phyloP scores from a whole-genome alignment of 768 basidiomycete species.

The Pholiota conissans region DNA sequence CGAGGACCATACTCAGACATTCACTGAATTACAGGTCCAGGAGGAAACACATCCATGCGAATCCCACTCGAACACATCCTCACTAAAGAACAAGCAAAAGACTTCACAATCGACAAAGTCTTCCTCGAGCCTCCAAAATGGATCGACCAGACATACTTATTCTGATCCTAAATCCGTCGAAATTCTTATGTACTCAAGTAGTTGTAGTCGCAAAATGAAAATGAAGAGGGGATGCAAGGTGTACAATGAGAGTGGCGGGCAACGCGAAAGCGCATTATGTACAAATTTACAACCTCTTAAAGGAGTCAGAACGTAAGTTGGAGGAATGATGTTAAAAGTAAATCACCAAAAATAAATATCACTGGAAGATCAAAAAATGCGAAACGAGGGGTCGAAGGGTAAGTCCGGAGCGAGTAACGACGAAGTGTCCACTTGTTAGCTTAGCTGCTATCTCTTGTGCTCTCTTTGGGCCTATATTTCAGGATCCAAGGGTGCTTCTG shows the following conservation, averaged over 20 bases:
- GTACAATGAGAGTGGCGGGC: background rate
- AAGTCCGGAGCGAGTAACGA: too few relatives aligned
- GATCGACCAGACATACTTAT: constrained; percentile 54
- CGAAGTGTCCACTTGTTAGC: too few relatives aligned
- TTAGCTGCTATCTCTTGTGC: constrained; percentile 22
- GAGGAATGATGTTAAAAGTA: background rate
- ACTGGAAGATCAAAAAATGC: constrained; percentile 1
- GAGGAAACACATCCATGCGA: constrained; percentile 46
- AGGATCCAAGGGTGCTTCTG: constrained; percentile 86
- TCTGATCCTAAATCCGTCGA: constrained; percentile 21
- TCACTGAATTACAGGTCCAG: constrained; percentile 51
- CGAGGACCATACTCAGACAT: too few relatives aligned
- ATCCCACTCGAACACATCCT: constrained; percentile 49
- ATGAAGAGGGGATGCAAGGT: background rate
- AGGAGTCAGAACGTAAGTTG: too few relatives aligned
- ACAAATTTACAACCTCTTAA: background rate
- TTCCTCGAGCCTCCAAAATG: constrained; percentile 50
- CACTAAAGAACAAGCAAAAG: constrained; percentile 33
- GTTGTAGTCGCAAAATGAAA: too few relatives aligned
- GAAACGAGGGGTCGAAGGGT: background rate
- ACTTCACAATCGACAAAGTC: constrained; percentile 49
- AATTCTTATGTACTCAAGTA: too few relatives aligned
- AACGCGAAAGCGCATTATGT: background rate
- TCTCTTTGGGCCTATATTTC: constrained; percentile 57
- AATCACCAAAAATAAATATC: too few relatives aligned